Evolutionary conservation across 2,329 filamentous ascomycete species (phyloP), one percentile per base, ranked within the genome.

Genomic region (Saccharata proteae): DNA sequence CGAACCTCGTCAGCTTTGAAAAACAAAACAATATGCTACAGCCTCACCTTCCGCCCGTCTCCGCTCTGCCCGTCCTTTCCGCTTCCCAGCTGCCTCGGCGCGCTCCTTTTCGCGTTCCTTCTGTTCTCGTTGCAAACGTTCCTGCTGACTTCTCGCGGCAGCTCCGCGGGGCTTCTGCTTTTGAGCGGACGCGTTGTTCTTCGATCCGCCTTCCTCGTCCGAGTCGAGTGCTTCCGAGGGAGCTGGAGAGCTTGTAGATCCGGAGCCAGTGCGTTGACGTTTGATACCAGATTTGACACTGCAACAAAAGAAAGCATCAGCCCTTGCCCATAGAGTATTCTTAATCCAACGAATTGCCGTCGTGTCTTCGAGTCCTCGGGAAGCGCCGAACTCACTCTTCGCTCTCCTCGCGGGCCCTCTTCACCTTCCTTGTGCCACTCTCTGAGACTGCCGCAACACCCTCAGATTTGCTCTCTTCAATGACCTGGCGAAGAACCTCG

Each of bases 381-480:
- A n/a, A n/a, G n/a, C 17, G 22, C 9, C 29, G 14, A 23, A 74
- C 84, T 58, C 68, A 96, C 88, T 93, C 83, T 69, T 94, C 85
- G 49, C 84, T 93, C 38, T 90, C 84, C 47, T 90, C 93, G 39
- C 88, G 74, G 39, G 77, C 78, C 47, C 90, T 69, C 61, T 98
- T 98, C 15, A 74, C 69, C 48, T 81, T 74, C 41, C 80, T 69
- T 30, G 61, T 68, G 22, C 62, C 62, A 20, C 57, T 62, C 31
- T 67, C 65, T 20, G 78, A 74, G 9, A 53, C 50, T 19, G 65
- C 63, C 9, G 63, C 57, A 28, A 67, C 64, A 8, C 69, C 74
- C 25, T 92, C 83, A 48, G 82, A 78, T 58, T 86, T 94, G 62
- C 90, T 98, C 39, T 92, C 86, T 55, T 96, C 88, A 44, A 98